Percentiles rank a stretch among this genome's conserved stretches.
These are phyloP conservation scores for Pseudocercospora fijiensis DNA, from an alignment of 2,329 filamentous ascomycete species.

Conservation along the genomic window DNA sequence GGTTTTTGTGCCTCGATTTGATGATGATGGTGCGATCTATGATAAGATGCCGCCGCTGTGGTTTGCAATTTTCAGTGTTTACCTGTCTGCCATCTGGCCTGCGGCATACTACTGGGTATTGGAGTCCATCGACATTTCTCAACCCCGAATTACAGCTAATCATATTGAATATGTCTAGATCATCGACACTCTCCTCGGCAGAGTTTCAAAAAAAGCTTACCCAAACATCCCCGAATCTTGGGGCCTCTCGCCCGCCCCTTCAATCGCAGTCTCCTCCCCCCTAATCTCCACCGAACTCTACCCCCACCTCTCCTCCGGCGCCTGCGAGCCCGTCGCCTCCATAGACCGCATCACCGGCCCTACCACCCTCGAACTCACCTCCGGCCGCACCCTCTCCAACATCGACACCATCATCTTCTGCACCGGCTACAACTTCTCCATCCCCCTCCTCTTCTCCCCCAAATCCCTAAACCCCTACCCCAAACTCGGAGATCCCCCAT, in stretches of 20 bases:
- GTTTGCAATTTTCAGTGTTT: constrained; percentile 13
- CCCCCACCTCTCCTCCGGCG: constrained; percentile 32
- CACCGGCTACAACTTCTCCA: constrained; percentile 39
- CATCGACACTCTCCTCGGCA: constrained; percentile 11
- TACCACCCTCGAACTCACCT: constrained; percentile 33
- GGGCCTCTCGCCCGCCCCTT: constrained; percentile 31
- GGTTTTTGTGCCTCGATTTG: not conserved
- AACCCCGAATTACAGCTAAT: too few species aligned
- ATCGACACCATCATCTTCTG: constrained; percentile 41
- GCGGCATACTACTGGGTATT: not conserved
- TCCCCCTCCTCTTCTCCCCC: constrained; percentile 11
- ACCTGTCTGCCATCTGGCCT: constrained; percentile 10
- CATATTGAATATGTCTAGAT: constrained; percentile 5
- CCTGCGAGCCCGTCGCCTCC: constrained; percentile 32
- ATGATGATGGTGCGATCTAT: constrained; percentile 2
- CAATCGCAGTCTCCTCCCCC: constrained; percentile 34
- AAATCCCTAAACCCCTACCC: constrained; percentile 20
- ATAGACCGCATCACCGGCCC: constrained; percentile 32
- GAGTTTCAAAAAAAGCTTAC: constrained; percentile 13
- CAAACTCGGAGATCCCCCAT: not conserved
- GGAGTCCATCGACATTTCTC: not conserved
- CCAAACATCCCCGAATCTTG: constrained; percentile 27
- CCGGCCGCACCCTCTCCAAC: constrained; percentile 35
- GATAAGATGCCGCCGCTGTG: constrained; percentile 27
- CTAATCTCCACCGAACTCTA: constrained; percentile 37